These are phyloP conservation scores for Monilinia fructicola DNA, from an alignment of 2,329 filamentous ascomycete species.

Conservation along the genomic window DNA sequence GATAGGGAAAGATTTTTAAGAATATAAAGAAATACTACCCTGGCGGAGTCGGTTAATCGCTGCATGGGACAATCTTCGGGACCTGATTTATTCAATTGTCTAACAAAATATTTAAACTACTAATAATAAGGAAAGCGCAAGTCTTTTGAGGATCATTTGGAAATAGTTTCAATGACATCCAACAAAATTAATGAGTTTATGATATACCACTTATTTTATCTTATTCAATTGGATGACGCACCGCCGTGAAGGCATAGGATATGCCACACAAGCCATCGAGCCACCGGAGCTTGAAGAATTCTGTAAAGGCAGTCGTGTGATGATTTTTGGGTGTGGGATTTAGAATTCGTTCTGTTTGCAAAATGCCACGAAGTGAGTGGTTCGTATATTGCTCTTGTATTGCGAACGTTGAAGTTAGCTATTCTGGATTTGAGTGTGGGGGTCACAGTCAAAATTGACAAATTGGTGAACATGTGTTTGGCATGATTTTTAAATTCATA, in stretches of 20 bases:
- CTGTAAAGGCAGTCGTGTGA: not conserved
- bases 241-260: not conserved
- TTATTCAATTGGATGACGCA: no score
- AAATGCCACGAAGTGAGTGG: not conserved
- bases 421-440: not conserved
- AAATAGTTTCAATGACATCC: no score
- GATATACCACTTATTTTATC: no score
- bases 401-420: not conserved
- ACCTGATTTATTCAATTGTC: no score
- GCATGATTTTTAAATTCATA: not conserved
- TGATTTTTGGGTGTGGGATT: no score
- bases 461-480: not conserved
- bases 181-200: no score
- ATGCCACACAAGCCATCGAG: not conserved
- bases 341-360: not conserved
- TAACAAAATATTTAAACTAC: no score
- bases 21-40: no score
- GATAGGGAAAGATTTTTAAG: accelerated
- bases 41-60: not conserved
- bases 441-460: not conserved
- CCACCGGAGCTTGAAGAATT: no score
- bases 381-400: no score
- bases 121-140: no score
- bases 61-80: not conserved
- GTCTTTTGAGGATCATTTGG: no score